Conservation (phyloP, 495 filamentous ascomycete species). For the Hypoxylon cercidicola region DNA sequence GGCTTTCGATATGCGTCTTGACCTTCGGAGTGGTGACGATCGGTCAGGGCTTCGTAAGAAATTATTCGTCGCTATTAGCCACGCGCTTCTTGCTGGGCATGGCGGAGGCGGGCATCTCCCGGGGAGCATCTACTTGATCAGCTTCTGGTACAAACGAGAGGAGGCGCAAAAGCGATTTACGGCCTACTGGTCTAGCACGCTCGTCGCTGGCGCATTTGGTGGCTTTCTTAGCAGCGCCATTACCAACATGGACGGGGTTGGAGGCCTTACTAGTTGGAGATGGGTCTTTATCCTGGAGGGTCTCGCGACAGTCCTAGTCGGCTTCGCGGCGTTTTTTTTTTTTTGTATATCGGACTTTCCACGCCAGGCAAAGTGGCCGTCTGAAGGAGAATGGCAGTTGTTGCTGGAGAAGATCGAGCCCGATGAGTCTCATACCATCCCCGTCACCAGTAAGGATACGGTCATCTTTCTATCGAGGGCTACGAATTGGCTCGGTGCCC, state of each 20-base stretch:
- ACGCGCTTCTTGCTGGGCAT: slow-evolving; percentile 63
- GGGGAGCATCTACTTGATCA: slow-evolving; percentile 82
- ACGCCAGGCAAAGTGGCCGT: slow-evolving; percentile 67
- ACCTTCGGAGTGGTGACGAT: slow-evolving; percentile 62
- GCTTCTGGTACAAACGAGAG: slow-evolving; percentile 68
- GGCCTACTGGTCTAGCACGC: slow-evolving; percentile 81
- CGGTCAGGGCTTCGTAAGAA: slow-evolving; percentile 61
- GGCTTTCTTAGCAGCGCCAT: slow-evolving; percentile 76
- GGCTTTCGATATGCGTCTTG: slow-evolving; percentile 66
- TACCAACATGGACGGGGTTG: slow-evolving; percentile 70
- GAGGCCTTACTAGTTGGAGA: slow-evolving; percentile 71
- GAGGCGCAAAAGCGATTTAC: slow-evolving; percentile 62
- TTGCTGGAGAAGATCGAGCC: slow-evolving; percentile 72
- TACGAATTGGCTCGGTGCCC: slow-evolving; percentile 65
- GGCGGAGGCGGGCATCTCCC: slow-evolving; percentile 73
- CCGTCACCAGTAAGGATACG: slow-evolving; percentile 67
- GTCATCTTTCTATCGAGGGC: slow-evolving; percentile 73
- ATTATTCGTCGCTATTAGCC: slow-evolving; percentile 59
- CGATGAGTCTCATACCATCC: slow-evolving; percentile 60
- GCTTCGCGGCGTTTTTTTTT: slow-evolving; percentile 72
- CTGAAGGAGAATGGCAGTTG: slow-evolving; percentile 69
- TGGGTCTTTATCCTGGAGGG: slow-evolving; percentile 83
- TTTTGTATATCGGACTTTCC: slow-evolving; percentile 66
- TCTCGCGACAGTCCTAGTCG: slow-evolving; percentile 72
- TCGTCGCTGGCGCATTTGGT: slow-evolving; percentile 78